Conservation (phyloP, 495 filamentous ascomycete genomes). For the Thermochaetoides thermophila region DNA sequence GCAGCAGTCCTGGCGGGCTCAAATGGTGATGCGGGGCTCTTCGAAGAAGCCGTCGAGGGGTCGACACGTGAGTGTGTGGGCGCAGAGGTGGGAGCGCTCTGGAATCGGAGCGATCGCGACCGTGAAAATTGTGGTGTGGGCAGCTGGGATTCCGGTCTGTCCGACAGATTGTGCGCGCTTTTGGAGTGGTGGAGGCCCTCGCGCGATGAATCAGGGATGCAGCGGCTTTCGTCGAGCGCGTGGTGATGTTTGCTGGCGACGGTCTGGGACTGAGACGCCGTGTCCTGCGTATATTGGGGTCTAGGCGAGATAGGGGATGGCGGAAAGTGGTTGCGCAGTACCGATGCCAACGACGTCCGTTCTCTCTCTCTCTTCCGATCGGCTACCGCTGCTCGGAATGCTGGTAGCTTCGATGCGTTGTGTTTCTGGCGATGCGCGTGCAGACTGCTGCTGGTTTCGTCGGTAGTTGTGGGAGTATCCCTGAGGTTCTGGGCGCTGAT, state of each 20-base stretch:
- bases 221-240: slow-evolving; percentile 13
- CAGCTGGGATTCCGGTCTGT: slow-evolving; percentile 4
- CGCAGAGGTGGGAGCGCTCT: slow-evolving; percentile 1
- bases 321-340: slow-evolving; percentile 25
- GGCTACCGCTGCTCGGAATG: too few relatives aligned
- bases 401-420: slow-evolving; percentile 35
- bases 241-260: slow-evolving; percentile 6
- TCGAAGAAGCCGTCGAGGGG: slow-evolving; percentile 10
- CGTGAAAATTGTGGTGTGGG: slow-evolving; percentile 1
- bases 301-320: slow-evolving; percentile 28
- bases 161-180: slow-evolving; percentile 10
- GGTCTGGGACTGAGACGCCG: slow-evolving; percentile 15
- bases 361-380: too few relatives aligned
- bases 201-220: slow-evolving; percentile 13
- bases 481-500: too few relatives aligned
- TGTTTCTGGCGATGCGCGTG: slow-evolving; percentile 34
- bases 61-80: slow-evolving; percentile 5
- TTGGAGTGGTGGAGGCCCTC: slow-evolving; percentile 14
- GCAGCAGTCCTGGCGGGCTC: slow-evolving; percentile 14
- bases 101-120: slow-evolving; percentile 6
- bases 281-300: too few relatives aligned
- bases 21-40: slow-evolving; percentile 28
- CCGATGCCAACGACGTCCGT: slow-evolving; percentile 19
- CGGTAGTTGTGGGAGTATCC: too few relatives aligned
- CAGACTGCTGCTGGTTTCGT: slow-evolving; percentile 16